Conservation (phyloP, 257 asterid species). For the Nicotiana sylvestris region DNA sequence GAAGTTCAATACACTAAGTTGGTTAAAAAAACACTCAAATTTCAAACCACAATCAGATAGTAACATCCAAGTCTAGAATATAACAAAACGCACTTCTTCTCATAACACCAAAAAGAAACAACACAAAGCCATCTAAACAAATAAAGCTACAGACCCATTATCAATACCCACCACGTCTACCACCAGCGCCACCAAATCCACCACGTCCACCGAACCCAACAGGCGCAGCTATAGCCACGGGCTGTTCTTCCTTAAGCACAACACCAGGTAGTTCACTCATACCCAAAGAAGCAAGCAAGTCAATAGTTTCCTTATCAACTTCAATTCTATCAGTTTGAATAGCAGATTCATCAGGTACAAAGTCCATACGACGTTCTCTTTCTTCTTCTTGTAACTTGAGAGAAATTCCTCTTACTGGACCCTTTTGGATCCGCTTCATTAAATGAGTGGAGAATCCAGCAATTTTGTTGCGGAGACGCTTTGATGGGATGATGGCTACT, state of each 20-base stretch:
- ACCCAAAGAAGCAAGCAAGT: slow-evolving; percentile 47
- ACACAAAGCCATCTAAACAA: not conserved
- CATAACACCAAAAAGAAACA: not conserved
- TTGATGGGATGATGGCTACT: slow-evolving; percentile 65
- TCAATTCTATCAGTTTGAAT: slow-evolving; percentile 48
- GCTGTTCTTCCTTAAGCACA: slow-evolving; percentile 32
- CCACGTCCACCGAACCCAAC: slow-evolving; percentile 32
- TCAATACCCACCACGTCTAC: not conserved
- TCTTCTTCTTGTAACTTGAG: slow-evolving; percentile 77
- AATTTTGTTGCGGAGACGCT: slow-evolving; percentile 73
- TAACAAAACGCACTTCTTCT: not conserved
- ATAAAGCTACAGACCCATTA: not conserved
- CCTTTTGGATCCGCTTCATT: slow-evolving; percentile 71
- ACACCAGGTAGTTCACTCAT: slow-evolving; percentile 67
- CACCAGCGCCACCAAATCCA: slow-evolving; percentile 24
- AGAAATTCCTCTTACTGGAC: slow-evolving; percentile 67
- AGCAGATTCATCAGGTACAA: slow-evolving; percentile 62
- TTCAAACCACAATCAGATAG: not conserved
- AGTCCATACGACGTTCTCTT: slow-evolving; percentile 80
- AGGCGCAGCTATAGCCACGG: slow-evolving; percentile 22
- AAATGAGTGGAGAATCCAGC: slow-evolving; percentile 71
- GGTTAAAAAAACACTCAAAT: too few relatives aligned
- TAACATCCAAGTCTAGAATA: not conserved
- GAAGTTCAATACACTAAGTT: not conserved
- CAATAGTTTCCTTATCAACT: slow-evolving; percentile 70